Evolutionary conservation across 208 protist species (phyloP).

Genomic region (Wallacemonas sp.): DNA sequence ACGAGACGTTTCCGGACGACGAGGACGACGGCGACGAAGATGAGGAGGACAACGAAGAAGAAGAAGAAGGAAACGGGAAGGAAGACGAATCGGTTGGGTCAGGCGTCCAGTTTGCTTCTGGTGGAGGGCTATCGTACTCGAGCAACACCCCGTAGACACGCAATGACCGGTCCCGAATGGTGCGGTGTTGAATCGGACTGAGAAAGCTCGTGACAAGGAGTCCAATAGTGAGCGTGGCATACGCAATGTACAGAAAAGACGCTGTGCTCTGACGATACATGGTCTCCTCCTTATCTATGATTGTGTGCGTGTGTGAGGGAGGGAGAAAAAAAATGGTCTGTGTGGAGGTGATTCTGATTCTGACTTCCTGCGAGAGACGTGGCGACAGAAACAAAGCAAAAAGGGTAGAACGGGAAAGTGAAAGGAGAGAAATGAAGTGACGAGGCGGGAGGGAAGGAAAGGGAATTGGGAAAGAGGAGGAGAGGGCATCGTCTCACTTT

Average conservation of each 20-base stretch:
- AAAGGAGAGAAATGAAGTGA: background rate
- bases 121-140: constrained; percentile 27
- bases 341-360: too few species aligned
- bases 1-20: too few species aligned
- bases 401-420: background rate
- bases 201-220: constrained; percentile 49
- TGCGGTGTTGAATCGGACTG: constrained; percentile 34
- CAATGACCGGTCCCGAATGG: constrained; percentile 21
- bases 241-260: constrained; percentile 37
- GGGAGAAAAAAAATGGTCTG: too few species aligned
- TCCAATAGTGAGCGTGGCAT: constrained; percentile 36
- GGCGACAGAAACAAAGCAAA: background rate
- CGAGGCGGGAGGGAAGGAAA: background rate
- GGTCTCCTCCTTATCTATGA: background rate
- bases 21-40: background rate
- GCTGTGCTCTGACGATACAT: constrained; percentile 40
- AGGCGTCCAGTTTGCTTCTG: background rate
- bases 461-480: background rate
- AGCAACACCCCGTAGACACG: constrained; percentile 39
- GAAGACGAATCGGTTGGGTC: background rate
- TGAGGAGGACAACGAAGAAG: constrained; percentile 1
- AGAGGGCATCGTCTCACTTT: background rate
- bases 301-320: too few species aligned
- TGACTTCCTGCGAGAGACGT: too few species aligned
- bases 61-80: background rate